A percentile compares a stretch with the other conserved stretches of the same genome.
Evolutionary conservation across 768 basidiomycete genomes (phyloP).

Genomic region (Phylloporus rhodoxanthus): DNA sequence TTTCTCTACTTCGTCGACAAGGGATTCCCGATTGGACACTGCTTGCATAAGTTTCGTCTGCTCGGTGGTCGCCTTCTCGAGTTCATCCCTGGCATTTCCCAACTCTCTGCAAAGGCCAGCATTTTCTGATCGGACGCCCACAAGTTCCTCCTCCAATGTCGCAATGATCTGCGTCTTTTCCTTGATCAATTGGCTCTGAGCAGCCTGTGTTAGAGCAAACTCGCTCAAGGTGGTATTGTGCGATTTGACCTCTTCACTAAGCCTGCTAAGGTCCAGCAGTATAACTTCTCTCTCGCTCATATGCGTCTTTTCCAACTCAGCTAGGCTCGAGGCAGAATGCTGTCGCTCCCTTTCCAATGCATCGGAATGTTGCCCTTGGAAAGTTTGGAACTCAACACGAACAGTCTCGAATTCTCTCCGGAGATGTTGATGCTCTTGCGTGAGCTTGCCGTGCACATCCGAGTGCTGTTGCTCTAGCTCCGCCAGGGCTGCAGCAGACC

Average conservation of each 20-base stretch:
- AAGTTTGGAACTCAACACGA: constrained; percentile 37
- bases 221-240: constrained; percentile 45
- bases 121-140: constrained; percentile 35
- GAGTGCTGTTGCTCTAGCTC: constrained; percentile 46
- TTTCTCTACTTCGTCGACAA: constrained; percentile 68
- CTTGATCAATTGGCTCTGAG: constrained; percentile 43
- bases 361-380: constrained; percentile 13
- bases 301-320: constrained; percentile 14
- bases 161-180: constrained; percentile 47
- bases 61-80: constrained; percentile 52
- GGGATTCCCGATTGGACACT: constrained; percentile 67
- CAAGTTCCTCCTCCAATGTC: constrained; percentile 47
- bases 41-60: constrained; percentile 63
- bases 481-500: constrained; percentile 40
- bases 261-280: constrained; percentile 42
- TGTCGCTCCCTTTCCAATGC: constrained; percentile 27
- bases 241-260: constrained; percentile 48
- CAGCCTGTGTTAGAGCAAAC: constrained; percentile 29
- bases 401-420: constrained; percentile 54
- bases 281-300: constrained; percentile 27
- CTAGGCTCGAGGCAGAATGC: constrained; percentile 16
- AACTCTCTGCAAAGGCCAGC: constrained; percentile 38
- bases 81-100: constrained; percentile 50
- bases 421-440: constrained; percentile 33
- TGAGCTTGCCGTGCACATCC: constrained; percentile 40